Conservation (phyloP, 2,329 filamentous ascomycete species). For the Cryphonectria carpinicola region DNA sequence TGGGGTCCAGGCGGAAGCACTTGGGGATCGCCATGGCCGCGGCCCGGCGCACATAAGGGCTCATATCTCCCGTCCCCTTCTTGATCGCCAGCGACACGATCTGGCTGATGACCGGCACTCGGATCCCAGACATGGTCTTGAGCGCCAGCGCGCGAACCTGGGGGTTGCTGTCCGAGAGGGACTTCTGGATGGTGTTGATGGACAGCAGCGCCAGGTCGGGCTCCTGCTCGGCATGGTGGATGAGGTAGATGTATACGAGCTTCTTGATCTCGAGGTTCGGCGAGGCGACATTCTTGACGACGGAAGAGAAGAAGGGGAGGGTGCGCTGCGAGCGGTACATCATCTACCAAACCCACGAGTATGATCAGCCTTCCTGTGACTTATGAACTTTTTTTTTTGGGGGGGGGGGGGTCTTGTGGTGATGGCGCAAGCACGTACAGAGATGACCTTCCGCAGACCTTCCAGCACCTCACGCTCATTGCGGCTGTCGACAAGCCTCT, state of each 20-base stretch:
- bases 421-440: constrained; percentile 59
- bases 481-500: constrained; percentile 91
- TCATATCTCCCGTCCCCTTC: constrained; percentile 91
- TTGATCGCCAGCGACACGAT: constrained; percentile 97
- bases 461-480: constrained; percentile 93
- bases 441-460: constrained; percentile 84
- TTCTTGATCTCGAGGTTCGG: constrained; percentile 96
- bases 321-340: constrained; percentile 92
- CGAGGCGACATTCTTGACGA: constrained; percentile 97
- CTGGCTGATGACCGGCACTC: constrained; percentile 96
- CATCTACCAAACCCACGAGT: constrained; percentile 63
- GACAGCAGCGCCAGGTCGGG: constrained; percentile 93
- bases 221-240: constrained; percentile 94
- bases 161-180: constrained; percentile 87
- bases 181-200: constrained; percentile 99
- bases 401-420: constrained; percentile 19
- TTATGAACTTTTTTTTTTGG: neutral
- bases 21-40: constrained; percentile 94
- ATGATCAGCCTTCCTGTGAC: neutral
- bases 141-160: constrained; percentile 90
- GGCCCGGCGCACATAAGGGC: constrained; percentile 87
- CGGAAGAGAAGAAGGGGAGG: constrained; percentile 91
- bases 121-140: constrained; percentile 95
- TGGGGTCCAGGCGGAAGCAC: constrained; percentile 89
- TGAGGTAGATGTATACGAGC: constrained; percentile 96